Percentiles rank a stretch among this genome's conserved stretches.
Evolutionary conservation across 768 basidiomycete species (phyloP).

Genomic region (Kwoniella shandongensis): DNA sequence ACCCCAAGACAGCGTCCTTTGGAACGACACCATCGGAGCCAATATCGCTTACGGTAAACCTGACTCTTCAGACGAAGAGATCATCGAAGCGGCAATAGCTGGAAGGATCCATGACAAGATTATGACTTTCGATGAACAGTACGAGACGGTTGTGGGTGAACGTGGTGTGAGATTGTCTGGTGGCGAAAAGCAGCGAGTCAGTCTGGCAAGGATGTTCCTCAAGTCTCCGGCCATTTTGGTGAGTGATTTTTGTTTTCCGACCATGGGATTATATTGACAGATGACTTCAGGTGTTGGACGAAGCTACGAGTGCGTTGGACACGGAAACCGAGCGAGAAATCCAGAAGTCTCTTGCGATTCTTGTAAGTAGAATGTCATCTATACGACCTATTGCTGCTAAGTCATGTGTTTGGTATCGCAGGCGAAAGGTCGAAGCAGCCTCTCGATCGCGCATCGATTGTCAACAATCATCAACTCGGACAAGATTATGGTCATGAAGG

Average conservation of each 20-base stretch:
- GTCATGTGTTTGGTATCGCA: slow-evolving; percentile 15
- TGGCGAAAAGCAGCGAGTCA: slow-evolving; percentile 86
- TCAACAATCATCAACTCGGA: slow-evolving; percentile 64
- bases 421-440: slow-evolving; percentile 65
- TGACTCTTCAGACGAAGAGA: slow-evolving; percentile 68
- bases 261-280: background rate
- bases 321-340: slow-evolving; percentile 88
- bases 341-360: slow-evolving; percentile 78
- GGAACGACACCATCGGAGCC: slow-evolving; percentile 52
- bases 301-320: slow-evolving; percentile 66
- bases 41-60: slow-evolving; percentile 72
- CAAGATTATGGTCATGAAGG: slow-evolving; percentile 86
- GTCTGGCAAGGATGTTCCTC: slow-evolving; percentile 79
- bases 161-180: slow-evolving; percentile 79
- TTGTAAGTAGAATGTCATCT: slow-evolving; percentile 46
- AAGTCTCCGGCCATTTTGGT: slow-evolving; percentile 81
- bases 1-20: slow-evolving; percentile 67
- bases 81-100: slow-evolving; percentile 73
- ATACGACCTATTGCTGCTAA: background rate
- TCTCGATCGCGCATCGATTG: slow-evolving; percentile 74
- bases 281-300: slow-evolving; percentile 34
- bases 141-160: slow-evolving; percentile 84
- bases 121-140: slow-evolving; percentile 74
- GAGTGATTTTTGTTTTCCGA: slow-evolving; percentile 56
- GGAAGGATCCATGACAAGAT: slow-evolving; percentile 89